These are phyloP conservation scores for Phytophthora syringae DNA, from an alignment of 352 stramenopile species.

Conservation along the genomic window DNA sequence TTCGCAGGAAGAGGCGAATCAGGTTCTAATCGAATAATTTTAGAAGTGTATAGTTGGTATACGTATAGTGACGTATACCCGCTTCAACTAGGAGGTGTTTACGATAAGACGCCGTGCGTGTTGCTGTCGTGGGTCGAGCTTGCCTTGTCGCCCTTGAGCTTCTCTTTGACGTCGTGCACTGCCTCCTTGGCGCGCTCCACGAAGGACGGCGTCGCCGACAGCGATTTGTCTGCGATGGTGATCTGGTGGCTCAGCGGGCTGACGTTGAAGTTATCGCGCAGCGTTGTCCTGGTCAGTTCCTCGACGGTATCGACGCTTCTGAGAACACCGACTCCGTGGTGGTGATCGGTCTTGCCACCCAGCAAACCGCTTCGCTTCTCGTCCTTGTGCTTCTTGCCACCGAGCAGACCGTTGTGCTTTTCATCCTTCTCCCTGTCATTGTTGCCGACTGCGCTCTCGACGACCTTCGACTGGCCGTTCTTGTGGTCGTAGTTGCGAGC, in stretches of 20 bases:
- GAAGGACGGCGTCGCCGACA: conserved; percentile 2
- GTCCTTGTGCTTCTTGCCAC: too few species aligned
- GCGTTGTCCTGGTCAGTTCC: not conserved
- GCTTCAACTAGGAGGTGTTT: too few species aligned
- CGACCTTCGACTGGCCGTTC: conserved; percentile 1
- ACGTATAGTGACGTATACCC: too few species aligned
- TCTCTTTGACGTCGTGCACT: conserved; percentile 3
- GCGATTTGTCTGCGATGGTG: conserved; percentile 4
- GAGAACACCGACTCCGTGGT: not conserved
- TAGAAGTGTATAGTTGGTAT: not conserved
- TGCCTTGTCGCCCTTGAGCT: conserved; percentile 8
- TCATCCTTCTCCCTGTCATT: too few species aligned
- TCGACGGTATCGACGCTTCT: conserved; percentile 4
- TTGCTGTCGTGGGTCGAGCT: conserved; percentile 1
- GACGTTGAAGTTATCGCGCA: conserved; percentile 6
- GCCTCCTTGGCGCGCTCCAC: conserved; percentile 8
- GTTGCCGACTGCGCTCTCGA: not conserved
- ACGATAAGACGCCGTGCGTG: too few species aligned
- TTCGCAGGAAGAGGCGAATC: conserved; percentile 6
- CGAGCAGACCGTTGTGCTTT: too few species aligned
- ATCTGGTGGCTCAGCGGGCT: conserved; percentile 3
- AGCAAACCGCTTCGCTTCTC: not conserved
- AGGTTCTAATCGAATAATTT: conserved; percentile 2
- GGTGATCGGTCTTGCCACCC: not conserved
- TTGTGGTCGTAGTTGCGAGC: conserved; percentile 6